Evolutionary conservation across 352 stramenopile genomes (phyloP), one percentile per base, ranked within the genome.

Genomic region (Pythium chondricola): DNA sequence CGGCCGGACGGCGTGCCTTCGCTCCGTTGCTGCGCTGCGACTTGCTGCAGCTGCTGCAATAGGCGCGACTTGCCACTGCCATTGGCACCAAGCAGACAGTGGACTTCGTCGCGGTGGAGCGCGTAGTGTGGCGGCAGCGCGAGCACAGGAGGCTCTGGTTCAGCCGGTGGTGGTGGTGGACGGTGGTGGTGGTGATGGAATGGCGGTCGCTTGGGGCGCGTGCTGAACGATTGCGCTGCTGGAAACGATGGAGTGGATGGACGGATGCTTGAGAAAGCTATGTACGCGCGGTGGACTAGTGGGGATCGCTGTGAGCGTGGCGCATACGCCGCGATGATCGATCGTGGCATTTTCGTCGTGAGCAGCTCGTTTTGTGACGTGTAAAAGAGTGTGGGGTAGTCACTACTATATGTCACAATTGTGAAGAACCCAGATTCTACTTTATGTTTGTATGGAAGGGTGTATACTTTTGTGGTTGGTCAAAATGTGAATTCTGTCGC

Each of bases 71-170:
- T 88, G 32, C 77, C 77, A 30, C 74, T 85, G 29, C 77, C 77
- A 22, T 88, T 88, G 22, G 85, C 61, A 1, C 77, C 77, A 21
- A 88, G 40, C 27, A 88, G 79, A 60, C 77, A 88, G 57, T 88
- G 77, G 26, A 83, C 63, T 10, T 88, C 71, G 18, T 85, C 60
- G 16, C 49, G 45, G 22, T 55, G 56, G 29, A 88, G 56, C 36
- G 65, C 25, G 21, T 88, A 88, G 4, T 49, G 54, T 0, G 69
- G 65, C 6, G 54, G 43, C 8, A 86, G 47, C 16, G 59, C 14
- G 3, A 86, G 61, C 9, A 84, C 47, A 1, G 69, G 46, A 40
- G 51, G 26, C 42, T 48, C 36, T 4, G 29, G 40, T 21, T 27
- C 18, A 5, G 9, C n/a, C 8, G 17, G 18, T 17, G 27, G 14